Evolutionary conservation across 2,329 filamentous ascomycete species (phyloP).

Genomic region (Tolypocladium guangdongense): DNA sequence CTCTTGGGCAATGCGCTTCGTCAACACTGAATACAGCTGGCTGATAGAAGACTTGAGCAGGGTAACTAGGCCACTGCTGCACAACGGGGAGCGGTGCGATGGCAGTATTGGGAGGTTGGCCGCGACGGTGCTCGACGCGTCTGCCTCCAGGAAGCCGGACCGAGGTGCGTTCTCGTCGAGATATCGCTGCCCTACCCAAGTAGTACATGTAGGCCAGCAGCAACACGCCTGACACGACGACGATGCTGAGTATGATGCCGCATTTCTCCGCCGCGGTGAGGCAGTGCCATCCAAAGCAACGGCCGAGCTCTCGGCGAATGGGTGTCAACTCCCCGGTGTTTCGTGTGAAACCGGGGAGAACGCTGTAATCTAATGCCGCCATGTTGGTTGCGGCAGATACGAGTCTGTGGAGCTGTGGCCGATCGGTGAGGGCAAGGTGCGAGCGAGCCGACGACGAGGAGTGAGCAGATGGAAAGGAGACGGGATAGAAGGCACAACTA

Average conservation of each 20-base stretch:
- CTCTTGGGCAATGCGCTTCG: background rate
- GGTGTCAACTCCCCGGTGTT: background rate
- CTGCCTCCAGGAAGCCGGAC: constrained; percentile 6
- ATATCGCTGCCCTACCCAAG: constrained; percentile 12
- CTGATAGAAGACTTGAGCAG: background rate
- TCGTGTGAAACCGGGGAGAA: background rate
- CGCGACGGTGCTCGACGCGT: background rate
- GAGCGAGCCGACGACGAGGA: background rate
- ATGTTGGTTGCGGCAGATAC: background rate
- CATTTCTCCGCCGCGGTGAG: constrained; percentile 24
- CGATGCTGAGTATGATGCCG: constrained; percentile 27
- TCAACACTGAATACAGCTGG: constrained; percentile 2
- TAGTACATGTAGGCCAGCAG: constrained; percentile 23
- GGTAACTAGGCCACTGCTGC: background rate
- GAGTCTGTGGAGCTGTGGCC: background rate
- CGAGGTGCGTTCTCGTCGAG: constrained; percentile 1
- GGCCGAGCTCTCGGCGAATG: background rate
- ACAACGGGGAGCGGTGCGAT: constrained; percentile 1
- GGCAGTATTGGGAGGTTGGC: background rate
- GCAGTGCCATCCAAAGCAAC: constrained; percentile 27
- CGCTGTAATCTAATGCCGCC: background rate
- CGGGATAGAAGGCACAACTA: background rate
- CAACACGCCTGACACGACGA: constrained; percentile 17
- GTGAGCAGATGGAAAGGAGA: background rate
- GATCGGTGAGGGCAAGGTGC: background rate